These are phyloP conservation scores for Curvularia verruculosa DNA, from an alignment of 2,329 filamentous ascomycete genomes.

Conservation along the genomic window DNA sequence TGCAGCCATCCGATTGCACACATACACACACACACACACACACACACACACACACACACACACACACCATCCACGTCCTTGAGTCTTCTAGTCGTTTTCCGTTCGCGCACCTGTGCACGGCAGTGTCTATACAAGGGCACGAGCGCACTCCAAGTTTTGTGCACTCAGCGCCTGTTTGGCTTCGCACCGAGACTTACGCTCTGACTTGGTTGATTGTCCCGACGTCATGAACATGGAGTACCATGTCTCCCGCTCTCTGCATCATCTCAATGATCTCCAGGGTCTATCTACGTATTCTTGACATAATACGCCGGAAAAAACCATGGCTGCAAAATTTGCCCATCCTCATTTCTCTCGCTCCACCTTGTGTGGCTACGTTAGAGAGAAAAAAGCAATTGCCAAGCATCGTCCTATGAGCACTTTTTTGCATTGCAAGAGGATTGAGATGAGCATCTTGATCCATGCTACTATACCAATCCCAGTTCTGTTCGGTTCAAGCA, in stretches of 20 bases:
- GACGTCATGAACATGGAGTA: slow-evolving; percentile 24
- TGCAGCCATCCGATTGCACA: too few relatives aligned
- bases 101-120: slow-evolving; percentile 11
- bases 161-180: slow-evolving; percentile 19
- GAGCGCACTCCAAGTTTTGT: slow-evolving; percentile 6
- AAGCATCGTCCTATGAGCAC: slow-evolving; percentile 13
- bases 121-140: slow-evolving; percentile 7
- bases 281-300: slow-evolving; percentile 11
- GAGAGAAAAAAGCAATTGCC: slow-evolving; percentile 13
- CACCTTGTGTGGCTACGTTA: slow-evolving; percentile 13
- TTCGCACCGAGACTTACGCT: slow-evolving; percentile 1
- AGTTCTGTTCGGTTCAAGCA: slow-evolving; percentile 14
- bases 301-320: slow-evolving; percentile 10
- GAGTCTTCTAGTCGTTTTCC: slow-evolving; percentile 1
- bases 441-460: slow-evolving; percentile 14
- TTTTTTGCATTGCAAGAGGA: slow-evolving; percentile 15
- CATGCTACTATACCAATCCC: slow-evolving; percentile 12
- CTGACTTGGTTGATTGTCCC: slow-evolving; percentile 6
- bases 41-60: too few relatives aligned
- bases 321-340: slow-evolving; percentile 6
- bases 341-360: slow-evolving; percentile 19
- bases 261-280: slow-evolving; percentile 25
- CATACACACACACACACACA: too few relatives aligned
- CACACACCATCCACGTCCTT: slow-evolving; percentile 4
- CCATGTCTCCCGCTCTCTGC: slow-evolving; percentile 17